Evolutionary conservation across 1,139 yeast species (phyloP).

Genomic region (Arxiozyma telluris): DNA sequence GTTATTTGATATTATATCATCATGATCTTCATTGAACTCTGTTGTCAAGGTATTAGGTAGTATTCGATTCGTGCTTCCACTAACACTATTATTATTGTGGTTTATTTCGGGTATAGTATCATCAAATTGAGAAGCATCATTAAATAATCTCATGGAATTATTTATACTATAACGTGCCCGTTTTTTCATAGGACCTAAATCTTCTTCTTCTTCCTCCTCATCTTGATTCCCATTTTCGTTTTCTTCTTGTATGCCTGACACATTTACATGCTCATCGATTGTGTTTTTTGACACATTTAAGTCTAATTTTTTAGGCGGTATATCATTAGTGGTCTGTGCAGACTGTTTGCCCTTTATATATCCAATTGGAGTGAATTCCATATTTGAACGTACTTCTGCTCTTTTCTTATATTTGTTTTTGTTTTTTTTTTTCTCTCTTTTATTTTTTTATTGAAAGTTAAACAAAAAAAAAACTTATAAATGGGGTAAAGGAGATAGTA

Average conservation of each 20-base stretch:
- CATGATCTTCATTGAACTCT: not conserved
- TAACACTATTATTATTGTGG: constrained; percentile 4
- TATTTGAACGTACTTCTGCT: not conserved
- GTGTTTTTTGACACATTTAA: not conserved
- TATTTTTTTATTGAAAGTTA: not conserved
- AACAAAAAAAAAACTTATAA: no score
- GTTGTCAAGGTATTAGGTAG: not conserved
- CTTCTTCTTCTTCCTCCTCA: no score
- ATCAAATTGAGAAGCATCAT: constrained; percentile 28
- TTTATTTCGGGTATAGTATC: constrained; percentile 25
- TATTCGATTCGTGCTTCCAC: not conserved
- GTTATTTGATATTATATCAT: constrained; percentile 19
- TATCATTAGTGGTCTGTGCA: constrained; percentile 1
- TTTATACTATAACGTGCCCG: constrained; percentile 16
- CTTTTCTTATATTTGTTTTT: no score
- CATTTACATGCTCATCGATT: constrained; percentile 2
- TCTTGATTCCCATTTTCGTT: not conserved
- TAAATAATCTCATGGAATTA: constrained; percentile 21
- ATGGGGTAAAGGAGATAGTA: not conserved
- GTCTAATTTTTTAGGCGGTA: not conserved
- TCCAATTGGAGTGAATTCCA: constrained; percentile 31
- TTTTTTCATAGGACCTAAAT: constrained; percentile 14
- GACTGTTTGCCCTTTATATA: constrained; percentile 19
- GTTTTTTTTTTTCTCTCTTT: not conserved
- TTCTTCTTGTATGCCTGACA: not conserved